phyloP scores from a whole-genome alignment of 768 basidiomycete species.

The Pleurotus cornucopiae region DNA sequence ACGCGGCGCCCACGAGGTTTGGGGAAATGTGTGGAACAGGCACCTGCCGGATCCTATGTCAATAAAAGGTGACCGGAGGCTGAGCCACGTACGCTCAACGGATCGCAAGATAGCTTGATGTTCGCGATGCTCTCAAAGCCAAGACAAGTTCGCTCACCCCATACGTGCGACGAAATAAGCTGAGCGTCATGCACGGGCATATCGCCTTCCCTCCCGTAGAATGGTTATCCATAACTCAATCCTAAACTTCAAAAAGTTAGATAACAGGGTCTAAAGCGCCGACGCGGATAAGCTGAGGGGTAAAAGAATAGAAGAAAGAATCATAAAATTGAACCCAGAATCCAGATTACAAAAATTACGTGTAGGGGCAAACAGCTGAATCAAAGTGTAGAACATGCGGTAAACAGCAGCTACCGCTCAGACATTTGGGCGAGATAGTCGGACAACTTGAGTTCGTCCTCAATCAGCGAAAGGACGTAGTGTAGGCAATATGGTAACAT shows the following conservation, averaged over 20 bases:
- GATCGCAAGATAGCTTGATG: neutral
- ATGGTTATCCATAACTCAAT: neutral
- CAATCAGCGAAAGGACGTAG: slow-evolving; percentile 6
- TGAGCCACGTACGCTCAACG: neutral
- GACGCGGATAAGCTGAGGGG: neutral
- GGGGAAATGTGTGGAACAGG: neutral
- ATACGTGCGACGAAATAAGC: too few relatives aligned
- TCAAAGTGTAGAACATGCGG: neutral
- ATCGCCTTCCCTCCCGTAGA: too few relatives aligned
- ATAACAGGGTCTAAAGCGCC: neutral
- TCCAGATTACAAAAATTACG: slow-evolving; percentile 3
- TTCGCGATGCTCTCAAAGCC: neutral
- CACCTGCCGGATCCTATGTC: neutral
- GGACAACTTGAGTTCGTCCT: slow-evolving; percentile 36
- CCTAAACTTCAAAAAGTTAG: slow-evolving; percentile 5
- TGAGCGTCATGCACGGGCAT: too few relatives aligned
- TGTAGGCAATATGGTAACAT: slow-evolving; percentile 16
- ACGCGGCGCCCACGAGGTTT: slow-evolving; percentile 3
- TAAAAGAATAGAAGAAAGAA: neutral
- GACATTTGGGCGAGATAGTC: slow-evolving; percentile 73
- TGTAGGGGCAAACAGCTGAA: neutral
- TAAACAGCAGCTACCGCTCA: slow-evolving; percentile 24
- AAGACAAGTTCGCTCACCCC: neutral
- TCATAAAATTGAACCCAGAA: neutral
- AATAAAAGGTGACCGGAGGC: neutral